Evolutionary conservation across 1,284 basidiomycete genomes (phyloP).

Genomic region (Coniferiporia sulphurascens): DNA sequence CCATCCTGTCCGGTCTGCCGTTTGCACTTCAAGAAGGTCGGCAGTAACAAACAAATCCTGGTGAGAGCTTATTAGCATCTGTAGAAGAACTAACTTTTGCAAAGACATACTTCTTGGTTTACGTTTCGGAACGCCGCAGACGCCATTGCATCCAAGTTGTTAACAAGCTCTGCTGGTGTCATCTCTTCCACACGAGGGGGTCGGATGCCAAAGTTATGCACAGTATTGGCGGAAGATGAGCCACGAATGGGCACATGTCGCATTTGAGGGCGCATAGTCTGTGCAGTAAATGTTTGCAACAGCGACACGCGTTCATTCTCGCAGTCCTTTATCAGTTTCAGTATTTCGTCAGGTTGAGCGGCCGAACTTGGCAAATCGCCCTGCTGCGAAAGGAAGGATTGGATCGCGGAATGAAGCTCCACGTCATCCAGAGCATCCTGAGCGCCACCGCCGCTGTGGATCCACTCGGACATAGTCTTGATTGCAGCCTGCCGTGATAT

Average conservation of each 20-base stretch:
- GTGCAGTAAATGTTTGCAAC: constrained; percentile 44
- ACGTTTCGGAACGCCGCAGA: constrained; percentile 68
- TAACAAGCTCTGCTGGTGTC: constrained; percentile 63
- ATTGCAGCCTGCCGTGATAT: constrained; percentile 52
- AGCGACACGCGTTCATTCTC: constrained; percentile 40
- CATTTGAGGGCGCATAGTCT: constrained; percentile 56
- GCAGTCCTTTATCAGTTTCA: constrained; percentile 43
- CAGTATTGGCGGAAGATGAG: constrained; percentile 26
- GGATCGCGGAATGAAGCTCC: constrained; percentile 53
- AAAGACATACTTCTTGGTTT: constrained; percentile 59
- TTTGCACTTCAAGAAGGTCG: constrained; percentile 75
- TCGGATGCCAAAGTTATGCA: constrained; percentile 45
- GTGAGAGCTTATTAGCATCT: constrained; percentile 14
- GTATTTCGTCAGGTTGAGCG: constrained; percentile 32
- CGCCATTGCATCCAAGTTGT: constrained; percentile 70
- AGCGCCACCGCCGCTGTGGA: constrained; percentile 61
- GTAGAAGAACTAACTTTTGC: not conserved
- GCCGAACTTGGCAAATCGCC: constrained; percentile 1
- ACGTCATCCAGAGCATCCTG: constrained; percentile 71
- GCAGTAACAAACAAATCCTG: constrained; percentile 71
- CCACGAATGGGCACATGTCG: constrained; percentile 26
- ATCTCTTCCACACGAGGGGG: constrained; percentile 65
- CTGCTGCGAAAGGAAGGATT: constrained; percentile 44
- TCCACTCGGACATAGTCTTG: constrained; percentile 63
- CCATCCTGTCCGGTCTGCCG: constrained; percentile 73